Base-by-base conservation (phyloP, 805 yeast genomes). In the Tetrapisispora iriomotensis region DNA sequence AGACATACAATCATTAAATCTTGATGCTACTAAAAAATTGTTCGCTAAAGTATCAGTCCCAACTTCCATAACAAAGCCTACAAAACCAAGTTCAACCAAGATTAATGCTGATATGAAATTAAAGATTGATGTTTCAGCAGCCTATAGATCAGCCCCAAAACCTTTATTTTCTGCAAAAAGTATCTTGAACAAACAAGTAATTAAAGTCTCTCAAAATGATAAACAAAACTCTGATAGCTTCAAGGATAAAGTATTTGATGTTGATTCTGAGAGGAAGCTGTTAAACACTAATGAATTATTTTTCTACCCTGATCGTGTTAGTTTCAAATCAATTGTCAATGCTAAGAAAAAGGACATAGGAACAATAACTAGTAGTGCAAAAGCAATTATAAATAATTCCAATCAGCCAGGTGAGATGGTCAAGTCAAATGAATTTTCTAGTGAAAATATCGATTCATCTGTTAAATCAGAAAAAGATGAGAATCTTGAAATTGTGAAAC, bases 71-170 rank as follows among this genome's bases (percentile, higher is more conserved):
- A 61, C 69, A 4, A 54, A 52, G 32, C 57, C 64, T 10, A 52
- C 64, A 8, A 68, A 64, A 34, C 71, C 75, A 14, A 62, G 72
- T 18, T 70, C 68, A 4, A 71, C 70, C 20, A 77, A 80, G 6
- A 49, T 73, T 6, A 59, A 62, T 18, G 60, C 65, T 3, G 58
- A 66, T 29, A 64, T 62, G 36, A 80, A 76, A 58, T 81, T 79
- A 57, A 71, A 74, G 35, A 75, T 73, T 19, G 73, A 77, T n/a
- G 61, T 82, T 32, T 52, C 74, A 34, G 64, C 76, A 15, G 79
- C 82, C 0, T 79, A 77, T 48, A 74, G 74, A 53, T 61, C 81
- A 28, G 71, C 80, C 0, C 90, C 92, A 36, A 75, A 70, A 42
- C 78, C 82, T 2, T 56, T 77, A 31, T 74, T 74, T 45, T 56